phyloP scores from a whole-genome alignment of 345 rosid genomes.

The Cardamine occulta region DNA sequence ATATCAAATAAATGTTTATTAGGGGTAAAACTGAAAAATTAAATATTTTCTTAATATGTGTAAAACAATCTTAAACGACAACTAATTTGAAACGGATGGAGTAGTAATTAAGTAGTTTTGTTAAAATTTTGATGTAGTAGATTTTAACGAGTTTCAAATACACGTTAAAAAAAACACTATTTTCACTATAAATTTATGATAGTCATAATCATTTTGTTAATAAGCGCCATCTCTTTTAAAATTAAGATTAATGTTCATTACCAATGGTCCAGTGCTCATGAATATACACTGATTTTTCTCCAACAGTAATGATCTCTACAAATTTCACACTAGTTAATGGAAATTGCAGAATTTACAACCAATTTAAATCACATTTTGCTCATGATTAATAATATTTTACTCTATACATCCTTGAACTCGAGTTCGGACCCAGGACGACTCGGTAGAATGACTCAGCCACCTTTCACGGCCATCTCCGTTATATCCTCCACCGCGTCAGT shows the following conservation, averaged over 20 bases:
- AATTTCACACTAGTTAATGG: background rate
- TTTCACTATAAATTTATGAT: background rate
- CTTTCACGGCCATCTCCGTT: constrained; percentile 61
- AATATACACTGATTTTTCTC: background rate
- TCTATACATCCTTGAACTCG: constrained; percentile 30
- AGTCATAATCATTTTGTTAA: background rate
- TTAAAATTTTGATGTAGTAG: background rate
- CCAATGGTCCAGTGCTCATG: background rate
- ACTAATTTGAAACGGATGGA: no score
- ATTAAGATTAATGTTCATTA: background rate
- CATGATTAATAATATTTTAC: background rate
- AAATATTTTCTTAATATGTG: no score
- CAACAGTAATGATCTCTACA: constrained; percentile 24
- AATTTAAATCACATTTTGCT: constrained; percentile 12
- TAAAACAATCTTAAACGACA: no score
- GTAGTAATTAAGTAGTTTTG: background rate
- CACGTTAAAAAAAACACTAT: background rate
- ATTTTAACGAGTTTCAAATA: background rate
- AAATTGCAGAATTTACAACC: constrained; percentile 27
- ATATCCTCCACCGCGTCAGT: constrained; percentile 23
- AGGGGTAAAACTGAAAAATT: no score
- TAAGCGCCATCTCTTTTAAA: background rate
- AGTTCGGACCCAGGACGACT: constrained; percentile 64
- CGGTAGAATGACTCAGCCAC: constrained; percentile 53
- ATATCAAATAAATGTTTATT: no score